Base-by-base conservation (phyloP, 129 eudicot species). In the Artemisia argyi region DNA sequence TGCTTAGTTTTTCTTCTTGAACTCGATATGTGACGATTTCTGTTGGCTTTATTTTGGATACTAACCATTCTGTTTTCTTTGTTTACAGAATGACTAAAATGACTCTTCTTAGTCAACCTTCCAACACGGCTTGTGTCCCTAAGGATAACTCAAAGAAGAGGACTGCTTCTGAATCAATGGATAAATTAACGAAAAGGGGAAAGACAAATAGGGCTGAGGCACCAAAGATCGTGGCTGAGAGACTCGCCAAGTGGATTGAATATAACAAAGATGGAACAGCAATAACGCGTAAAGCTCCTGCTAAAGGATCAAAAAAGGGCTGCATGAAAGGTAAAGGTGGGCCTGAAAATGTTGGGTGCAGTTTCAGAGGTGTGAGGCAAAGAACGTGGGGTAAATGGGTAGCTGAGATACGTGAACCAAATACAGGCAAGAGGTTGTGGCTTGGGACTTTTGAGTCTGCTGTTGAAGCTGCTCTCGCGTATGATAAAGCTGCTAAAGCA, bases 341-440 rank as follows among this genome's bases (percentile, higher is more conserved):
- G 1, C 97, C 96, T 0, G 86, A 94, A 3, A 94, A 94, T 28
- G 51, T 87, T 0, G 44, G 48, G 14, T 84, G 89, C 59, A 79
- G 68, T 8, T 94, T 76, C 50, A 84, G 96, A 76, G 98, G 98
- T 44, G 98, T 94, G 42, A 80, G 98, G 65, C 98, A 94, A 79
- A 82, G 98, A 80, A 90, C 86, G 3, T 94, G 96, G 97, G 98
- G 98, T 15, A 94, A 90, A 87, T 90, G 98, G 98, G 98, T 94
- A 10, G 96, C 97, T 1, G 98, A 94, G 65, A 90, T 94, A 35
- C 82, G 97, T 12, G 98, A 87, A 76, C 98, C 98, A 1, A 84
- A 90, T 42, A 74, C 83, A 72, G 93, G 97, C 35, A 83, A 78
- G 12, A 83, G 93, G 63, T 73, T 94, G 3, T 94, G 98, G 98